Conservation (phyloP, 305 asterid genomes). For the Ilex paraguariensis region DNA sequence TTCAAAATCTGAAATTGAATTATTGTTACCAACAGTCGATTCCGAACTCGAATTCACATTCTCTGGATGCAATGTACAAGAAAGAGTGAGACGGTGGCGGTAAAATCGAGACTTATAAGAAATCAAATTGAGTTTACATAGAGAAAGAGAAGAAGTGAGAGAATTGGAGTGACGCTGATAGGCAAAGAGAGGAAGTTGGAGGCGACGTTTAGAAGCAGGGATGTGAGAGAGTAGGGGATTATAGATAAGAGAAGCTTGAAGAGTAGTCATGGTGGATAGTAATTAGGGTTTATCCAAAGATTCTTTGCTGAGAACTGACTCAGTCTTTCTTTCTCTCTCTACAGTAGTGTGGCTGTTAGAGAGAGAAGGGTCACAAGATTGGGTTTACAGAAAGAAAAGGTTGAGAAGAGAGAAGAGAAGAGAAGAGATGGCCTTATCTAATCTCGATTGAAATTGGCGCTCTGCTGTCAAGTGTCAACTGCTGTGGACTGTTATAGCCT, state of each 20-base stretch:
- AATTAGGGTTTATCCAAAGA: background rate
- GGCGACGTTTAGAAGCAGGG: conserved; percentile 18
- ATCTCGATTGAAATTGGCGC: too few species aligned
- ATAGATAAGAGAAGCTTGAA: conserved; percentile 59
- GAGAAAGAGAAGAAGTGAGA: conserved; percentile 15
- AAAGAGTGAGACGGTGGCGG: conserved; percentile 35
- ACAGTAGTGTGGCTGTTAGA: too few species aligned
- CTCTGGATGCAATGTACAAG: conserved; percentile 52
- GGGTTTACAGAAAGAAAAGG: too few species aligned
- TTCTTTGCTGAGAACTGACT: too few species aligned
- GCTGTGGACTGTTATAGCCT: too few species aligned
- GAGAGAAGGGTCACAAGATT: too few species aligned
- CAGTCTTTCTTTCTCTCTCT: too few species aligned
- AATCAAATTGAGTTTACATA: conserved; percentile 10
- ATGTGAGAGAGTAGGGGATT: conserved; percentile 40
- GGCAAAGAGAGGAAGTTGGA: conserved; percentile 13
- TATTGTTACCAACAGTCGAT: conserved; percentile 15
- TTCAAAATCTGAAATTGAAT: conserved; percentile 19
- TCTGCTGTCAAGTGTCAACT: too few species aligned
- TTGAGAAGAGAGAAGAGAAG: too few species aligned
- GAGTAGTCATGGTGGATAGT: conserved; percentile 32
- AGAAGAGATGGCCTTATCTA: too few species aligned
- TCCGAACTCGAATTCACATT: conserved; percentile 29
- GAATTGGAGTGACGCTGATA: background rate
- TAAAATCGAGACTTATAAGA: conserved; percentile 30